A percentile compares a stretch with the other conserved stretches of the same genome.
These are phyloP conservation scores for Cucurbita ficifolia DNA, from an alignment of 306 rosid species.

Conservation along the genomic window DNA sequence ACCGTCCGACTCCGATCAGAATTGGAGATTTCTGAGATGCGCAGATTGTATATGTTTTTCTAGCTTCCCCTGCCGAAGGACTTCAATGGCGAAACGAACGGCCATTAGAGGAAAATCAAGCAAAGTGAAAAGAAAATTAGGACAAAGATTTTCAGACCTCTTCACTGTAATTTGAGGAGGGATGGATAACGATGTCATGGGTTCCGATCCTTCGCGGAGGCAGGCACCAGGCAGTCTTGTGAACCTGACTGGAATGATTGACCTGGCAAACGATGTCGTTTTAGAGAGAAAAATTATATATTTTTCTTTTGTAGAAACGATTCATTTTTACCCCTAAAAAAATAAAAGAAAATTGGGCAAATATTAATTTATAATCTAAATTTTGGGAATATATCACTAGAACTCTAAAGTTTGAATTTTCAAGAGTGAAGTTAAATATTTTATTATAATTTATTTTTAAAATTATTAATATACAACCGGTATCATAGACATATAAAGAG, in stretches of 20 bases:
- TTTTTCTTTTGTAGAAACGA: too few species aligned
- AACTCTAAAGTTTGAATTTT: too few species aligned
- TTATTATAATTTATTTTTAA: too few species aligned
- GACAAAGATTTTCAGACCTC: constrained; percentile 15
- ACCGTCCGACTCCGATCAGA: background rate
- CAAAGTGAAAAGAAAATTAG: background rate
- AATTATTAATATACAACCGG: too few species aligned
- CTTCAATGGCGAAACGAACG: constrained; percentile 13
- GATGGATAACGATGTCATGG: background rate
- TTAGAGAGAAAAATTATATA: background rate
- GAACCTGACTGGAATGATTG: background rate
- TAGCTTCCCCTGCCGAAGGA: constrained; percentile 13
- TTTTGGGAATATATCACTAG: too few species aligned
- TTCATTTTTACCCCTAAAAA: too few species aligned
- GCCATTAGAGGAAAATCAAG: background rate
- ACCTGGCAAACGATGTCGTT: background rate
- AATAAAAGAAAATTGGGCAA: too few species aligned
- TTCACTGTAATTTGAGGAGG: constrained; percentile 15
- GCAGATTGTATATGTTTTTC: constrained; percentile 17
- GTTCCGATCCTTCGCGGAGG: background rate
- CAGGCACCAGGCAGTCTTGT: too few species aligned
- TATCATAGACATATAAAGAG: too few species aligned
- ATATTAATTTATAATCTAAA: too few species aligned
- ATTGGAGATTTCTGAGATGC: constrained; percentile 21
- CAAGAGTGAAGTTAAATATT: too few species aligned